Evolutionary conservation across 306 rosid genomes (phyloP).

Genomic region (Dalbergia cultrata): DNA sequence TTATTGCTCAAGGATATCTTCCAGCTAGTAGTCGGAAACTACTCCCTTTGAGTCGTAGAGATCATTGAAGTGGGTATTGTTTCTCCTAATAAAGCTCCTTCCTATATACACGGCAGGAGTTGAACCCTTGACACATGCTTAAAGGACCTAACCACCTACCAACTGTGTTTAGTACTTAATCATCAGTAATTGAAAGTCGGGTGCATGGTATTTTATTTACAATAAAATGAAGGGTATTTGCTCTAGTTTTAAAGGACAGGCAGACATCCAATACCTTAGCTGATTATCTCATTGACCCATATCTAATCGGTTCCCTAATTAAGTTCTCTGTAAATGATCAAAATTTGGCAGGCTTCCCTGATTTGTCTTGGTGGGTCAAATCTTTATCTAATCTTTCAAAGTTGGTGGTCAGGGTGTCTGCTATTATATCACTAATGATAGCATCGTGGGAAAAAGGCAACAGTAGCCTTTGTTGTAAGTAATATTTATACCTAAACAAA

Average conservation of each 20-base stretch:
- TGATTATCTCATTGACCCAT: conserved; percentile 26
- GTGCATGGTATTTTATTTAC: background rate
- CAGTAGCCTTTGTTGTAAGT: background rate
- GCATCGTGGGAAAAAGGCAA: background rate
- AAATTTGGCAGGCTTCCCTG: conserved; percentile 13
- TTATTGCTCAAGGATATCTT: too few relatives aligned
- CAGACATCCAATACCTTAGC: background rate
- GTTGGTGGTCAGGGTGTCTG: conserved; percentile 15
- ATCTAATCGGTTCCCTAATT: background rate
- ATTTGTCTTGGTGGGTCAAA: conserved; percentile 34
- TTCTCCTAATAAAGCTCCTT: too few relatives aligned
- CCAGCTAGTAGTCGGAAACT: too few relatives aligned
- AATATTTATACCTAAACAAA: background rate
- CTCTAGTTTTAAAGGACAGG: conserved; percentile 28
- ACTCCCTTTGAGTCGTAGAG: too few relatives aligned
- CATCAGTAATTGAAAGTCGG: background rate
- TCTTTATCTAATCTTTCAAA: conserved; percentile 3
- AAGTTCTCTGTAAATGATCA: conserved; percentile 5
- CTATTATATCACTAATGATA: conserved; percentile 23
- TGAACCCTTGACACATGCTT: too few relatives aligned
- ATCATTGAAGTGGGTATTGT: too few relatives aligned
- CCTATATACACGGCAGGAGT: too few relatives aligned
- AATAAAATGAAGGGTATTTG: background rate
- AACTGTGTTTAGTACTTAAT: too few relatives aligned
- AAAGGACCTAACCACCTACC: too few relatives aligned